phyloP scores from a whole-genome alignment of 805 yeast genomes.

The Candida nonsorbophila region DNA sequence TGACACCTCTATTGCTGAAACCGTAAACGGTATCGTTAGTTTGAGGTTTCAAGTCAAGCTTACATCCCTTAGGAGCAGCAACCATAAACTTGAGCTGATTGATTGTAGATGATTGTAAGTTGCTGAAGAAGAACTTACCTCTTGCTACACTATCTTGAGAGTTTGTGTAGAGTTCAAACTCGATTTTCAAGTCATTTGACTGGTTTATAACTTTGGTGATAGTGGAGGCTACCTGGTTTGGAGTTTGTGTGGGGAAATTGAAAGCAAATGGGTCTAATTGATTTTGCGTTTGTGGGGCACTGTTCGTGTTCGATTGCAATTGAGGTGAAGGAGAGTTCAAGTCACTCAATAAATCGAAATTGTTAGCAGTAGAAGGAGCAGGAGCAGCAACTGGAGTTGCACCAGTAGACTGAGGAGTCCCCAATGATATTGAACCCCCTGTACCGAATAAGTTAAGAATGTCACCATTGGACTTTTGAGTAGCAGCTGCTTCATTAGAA shows the following conservation, averaged over 20 bases:
- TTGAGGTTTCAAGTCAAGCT: conserved; percentile 57
- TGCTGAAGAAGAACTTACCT: conserved; percentile 49
- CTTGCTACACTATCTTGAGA: conserved; percentile 28
- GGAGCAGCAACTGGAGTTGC: background rate
- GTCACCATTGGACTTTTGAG: conserved; percentile 13
- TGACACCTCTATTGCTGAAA: conserved; percentile 42
- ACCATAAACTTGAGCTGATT: conserved; percentile 52
- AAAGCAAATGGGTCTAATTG: conserved; percentile 37
- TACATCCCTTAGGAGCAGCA: conserved; percentile 66
- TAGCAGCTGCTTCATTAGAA: conserved; percentile 15
- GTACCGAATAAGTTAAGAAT: conserved; percentile 40
- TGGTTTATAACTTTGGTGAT: conserved; percentile 29
- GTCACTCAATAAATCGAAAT: conserved; percentile 28
- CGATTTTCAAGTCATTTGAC: conserved; percentile 45
- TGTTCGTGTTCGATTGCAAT: conserved; percentile 17
- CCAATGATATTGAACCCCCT: conserved; percentile 47
- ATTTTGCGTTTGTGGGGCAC: too few relatives aligned
- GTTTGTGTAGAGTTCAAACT: conserved; percentile 34
- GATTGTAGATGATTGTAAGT: conserved; percentile 39
- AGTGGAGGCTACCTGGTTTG: conserved; percentile 14
- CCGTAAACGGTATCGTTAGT: conserved; percentile 49
- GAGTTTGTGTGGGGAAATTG: conserved; percentile 34
- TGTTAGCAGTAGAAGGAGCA: conserved; percentile 1
- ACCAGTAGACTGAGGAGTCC: conserved; percentile 11
- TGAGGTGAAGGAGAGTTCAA: conserved; percentile 39